Evolutionary conservation across 305 asterid genomes (phyloP), one percentile per base, ranked within the genome.

Genomic region (Rubia peregrina): DNA sequence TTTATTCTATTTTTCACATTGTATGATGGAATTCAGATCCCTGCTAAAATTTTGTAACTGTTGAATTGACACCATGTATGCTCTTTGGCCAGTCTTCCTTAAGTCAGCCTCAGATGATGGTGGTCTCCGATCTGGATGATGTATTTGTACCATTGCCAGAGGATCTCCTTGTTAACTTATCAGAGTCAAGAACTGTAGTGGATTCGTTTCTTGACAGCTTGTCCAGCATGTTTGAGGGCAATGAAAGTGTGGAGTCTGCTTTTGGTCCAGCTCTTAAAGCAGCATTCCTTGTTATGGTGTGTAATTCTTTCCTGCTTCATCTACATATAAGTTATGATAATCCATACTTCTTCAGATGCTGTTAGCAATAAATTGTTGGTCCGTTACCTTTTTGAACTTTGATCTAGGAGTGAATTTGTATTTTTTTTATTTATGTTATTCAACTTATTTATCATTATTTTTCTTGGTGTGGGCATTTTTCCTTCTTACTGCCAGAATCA

Each of bases 241-340:
- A 85, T 77, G 68, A 84, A 82, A 91, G 88, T 81, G 90, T 95
- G 64, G 99, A 95, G 85, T 91, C 99, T 67, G 99, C 99, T 76
- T 95, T 95, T 83, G 99, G 99, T 74, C 99, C 99, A 46, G 98
- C 99, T 82, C 97, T 95, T 75, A 90, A 84, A 86, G 89, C 96
- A n/a, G 93, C 97, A 71, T 88, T 83, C 79, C 85, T 91, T 95
- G 86, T 95, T 78, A 88, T 90, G 99, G 99, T 95, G 84, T 24
- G 96, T 76, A 64, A 51, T 49, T 68, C 61, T 83, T 77, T 77
- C 61, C 49, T 36, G 13, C 21, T 38, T 55, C 49, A 26, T 42
- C 2, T 55, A 13, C 61, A 10, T 56, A 24, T 57, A 33, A 57
- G 24, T 43, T 36, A 9, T 59, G 61, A 33, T 14, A 16, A 49